phyloP scores from a whole-genome alignment of 2,329 filamentous ascomycete genomes.

The Cladobotryum protrusum region DNA sequence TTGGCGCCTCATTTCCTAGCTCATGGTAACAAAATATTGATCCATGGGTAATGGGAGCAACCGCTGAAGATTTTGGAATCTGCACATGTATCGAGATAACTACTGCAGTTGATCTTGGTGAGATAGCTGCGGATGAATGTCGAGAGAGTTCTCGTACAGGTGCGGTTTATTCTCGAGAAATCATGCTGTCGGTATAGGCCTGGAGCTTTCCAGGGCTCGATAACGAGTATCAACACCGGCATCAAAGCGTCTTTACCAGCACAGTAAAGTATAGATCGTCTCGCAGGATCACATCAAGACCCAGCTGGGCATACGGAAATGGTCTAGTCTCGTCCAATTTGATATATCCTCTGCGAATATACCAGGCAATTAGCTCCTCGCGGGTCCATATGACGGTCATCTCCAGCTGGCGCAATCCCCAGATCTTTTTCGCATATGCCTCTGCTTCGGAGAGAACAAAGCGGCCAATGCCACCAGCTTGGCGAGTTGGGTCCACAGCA shows the following conservation, averaged over 20 bases:
- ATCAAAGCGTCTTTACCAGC: constrained; percentile 33
- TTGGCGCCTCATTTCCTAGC: too few relatives aligned
- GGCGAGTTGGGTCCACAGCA: constrained; percentile 37
- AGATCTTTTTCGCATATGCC: constrained; percentile 22
- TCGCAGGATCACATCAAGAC: constrained; percentile 29
- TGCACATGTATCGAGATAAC: too few relatives aligned
- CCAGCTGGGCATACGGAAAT: constrained; percentile 37
- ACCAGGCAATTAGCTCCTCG: constrained; percentile 41
- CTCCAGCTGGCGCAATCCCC: constrained; percentile 27
- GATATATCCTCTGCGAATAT: constrained; percentile 36
- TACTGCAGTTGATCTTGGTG: too few relatives aligned
- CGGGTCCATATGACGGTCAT: constrained; percentile 40
- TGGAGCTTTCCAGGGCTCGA: not conserved
- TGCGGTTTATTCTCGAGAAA: too few relatives aligned
- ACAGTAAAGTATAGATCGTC: constrained; percentile 39
- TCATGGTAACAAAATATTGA: too few relatives aligned
- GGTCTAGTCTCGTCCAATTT: constrained; percentile 32
- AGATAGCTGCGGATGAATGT: too few relatives aligned
- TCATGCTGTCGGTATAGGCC: too few relatives aligned
- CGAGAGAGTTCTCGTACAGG: too few relatives aligned
- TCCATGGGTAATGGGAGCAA: too few relatives aligned
- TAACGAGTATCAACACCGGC: not conserved
- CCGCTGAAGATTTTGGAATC: too few relatives aligned
- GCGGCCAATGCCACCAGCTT: constrained; percentile 39
- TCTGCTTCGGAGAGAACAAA: constrained; percentile 37